Evolutionary conservation across 257 asterid genomes (phyloP).

Genomic region (Solanum medicagineum): DNA sequence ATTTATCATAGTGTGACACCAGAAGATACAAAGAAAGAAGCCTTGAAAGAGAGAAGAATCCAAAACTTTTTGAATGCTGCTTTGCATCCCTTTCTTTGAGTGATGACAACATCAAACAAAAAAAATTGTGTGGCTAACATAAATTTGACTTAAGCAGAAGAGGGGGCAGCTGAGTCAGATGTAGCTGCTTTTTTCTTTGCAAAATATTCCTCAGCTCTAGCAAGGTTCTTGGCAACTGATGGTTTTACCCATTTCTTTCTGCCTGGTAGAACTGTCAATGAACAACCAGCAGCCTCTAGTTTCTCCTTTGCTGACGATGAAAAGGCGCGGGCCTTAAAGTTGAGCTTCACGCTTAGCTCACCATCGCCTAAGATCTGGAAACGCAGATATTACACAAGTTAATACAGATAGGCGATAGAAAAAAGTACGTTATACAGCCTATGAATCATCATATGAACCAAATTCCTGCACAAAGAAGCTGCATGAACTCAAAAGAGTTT

Average conservation of each 20-base stretch:
- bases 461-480: neutral
- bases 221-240: slow-evolving; percentile 58
- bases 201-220: slow-evolving; percentile 82
- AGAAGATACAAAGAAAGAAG: neutral
- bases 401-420: neutral
- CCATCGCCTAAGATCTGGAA: slow-evolving; percentile 69
- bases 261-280: slow-evolving; percentile 52
- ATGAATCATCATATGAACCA: neutral
- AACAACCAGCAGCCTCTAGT: slow-evolving; percentile 53
- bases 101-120: slow-evolving; percentile 3
- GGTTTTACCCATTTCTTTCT: slow-evolving; percentile 74
- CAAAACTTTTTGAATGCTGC: neutral
- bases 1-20: neutral
- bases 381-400: neutral
- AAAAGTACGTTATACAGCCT: neutral
- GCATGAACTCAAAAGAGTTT: neutral
- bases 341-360: slow-evolving; percentile 48
- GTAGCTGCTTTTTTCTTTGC: slow-evolving; percentile 65
- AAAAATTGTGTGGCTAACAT: slow-evolving; percentile 1
- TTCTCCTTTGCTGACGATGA: slow-evolving; percentile 59
- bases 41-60: neutral
- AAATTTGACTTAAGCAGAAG: slow-evolving; percentile 19
- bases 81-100: slow-evolving; percentile 4
- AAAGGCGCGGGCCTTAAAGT: slow-evolving; percentile 59
- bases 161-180: slow-evolving; percentile 21